Conservation (phyloP, 768 basidiomycete genomes). For the Cubamyces sp. region DNA sequence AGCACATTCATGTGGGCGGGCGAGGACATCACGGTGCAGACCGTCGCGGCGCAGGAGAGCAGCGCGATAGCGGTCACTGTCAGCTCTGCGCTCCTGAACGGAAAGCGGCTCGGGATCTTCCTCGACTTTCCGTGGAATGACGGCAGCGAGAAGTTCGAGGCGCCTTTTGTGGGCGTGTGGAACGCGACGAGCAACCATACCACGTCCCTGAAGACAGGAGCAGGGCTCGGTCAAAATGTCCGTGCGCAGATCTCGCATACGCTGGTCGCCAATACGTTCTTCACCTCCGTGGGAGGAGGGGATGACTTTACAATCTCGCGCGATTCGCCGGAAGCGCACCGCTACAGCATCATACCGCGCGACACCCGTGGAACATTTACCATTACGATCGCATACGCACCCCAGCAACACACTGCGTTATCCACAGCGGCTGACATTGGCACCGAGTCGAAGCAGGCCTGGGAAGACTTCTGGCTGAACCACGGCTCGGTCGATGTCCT, state of each 20-base stretch:
- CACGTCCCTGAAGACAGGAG: slow-evolving; percentile 39
- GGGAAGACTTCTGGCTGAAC: slow-evolving; percentile 52
- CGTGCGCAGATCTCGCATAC: slow-evolving; percentile 48
- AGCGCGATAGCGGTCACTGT: slow-evolving; percentile 48
- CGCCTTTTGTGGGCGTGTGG: slow-evolving; percentile 61
- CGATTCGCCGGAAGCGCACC: slow-evolving; percentile 48
- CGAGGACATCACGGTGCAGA: slow-evolving; percentile 42
- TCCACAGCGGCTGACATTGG: slow-evolving; percentile 34
- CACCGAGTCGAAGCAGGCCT: slow-evolving; percentile 42
- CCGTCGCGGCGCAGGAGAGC: slow-evolving; percentile 42
- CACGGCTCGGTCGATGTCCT: slow-evolving; percentile 57
- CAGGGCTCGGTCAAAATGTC: slow-evolving; percentile 24
- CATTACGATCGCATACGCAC: slow-evolving; percentile 42
- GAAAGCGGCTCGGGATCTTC: slow-evolving; percentile 49
- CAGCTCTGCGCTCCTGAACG: slow-evolving; percentile 44
- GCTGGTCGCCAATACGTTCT: slow-evolving; percentile 44
- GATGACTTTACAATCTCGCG: slow-evolving; percentile 44
- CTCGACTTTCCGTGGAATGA: slow-evolving; percentile 67
- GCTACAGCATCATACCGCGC: slow-evolving; percentile 49
- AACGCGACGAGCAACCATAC: slow-evolving; percentile 52
- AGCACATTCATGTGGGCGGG: slow-evolving; percentile 48
- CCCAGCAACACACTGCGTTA: slow-evolving; percentile 22
- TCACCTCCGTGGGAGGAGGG: slow-evolving; percentile 46
- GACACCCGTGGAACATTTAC: slow-evolving; percentile 36
- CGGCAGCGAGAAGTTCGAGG: slow-evolving; percentile 56